Percentiles rank a stretch among this genome's conserved stretches.
phyloP scores from a whole-genome alignment of 768 basidiomycete species.

The Lactarius evosmus region DNA sequence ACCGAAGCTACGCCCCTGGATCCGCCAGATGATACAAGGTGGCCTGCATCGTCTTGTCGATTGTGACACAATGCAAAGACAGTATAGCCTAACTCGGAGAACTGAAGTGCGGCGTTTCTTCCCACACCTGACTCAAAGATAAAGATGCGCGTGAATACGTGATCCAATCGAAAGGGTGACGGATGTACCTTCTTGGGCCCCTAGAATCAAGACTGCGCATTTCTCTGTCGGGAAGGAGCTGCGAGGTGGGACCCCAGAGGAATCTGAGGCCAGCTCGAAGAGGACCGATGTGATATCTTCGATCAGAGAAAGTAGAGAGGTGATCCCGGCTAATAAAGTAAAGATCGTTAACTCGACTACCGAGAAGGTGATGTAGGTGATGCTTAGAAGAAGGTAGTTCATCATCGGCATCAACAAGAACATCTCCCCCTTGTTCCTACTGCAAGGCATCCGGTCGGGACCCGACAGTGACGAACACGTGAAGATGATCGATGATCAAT shows the following conservation, averaged over 20 bases:
- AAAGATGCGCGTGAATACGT: conserved; percentile 3
- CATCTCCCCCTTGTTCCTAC: not conserved
- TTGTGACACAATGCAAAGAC: conserved; percentile 35
- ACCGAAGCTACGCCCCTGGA: conserved; percentile 31
- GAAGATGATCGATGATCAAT: too few relatives aligned
- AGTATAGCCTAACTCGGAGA: conserved; percentile 37
- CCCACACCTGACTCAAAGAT: conserved; percentile 32
- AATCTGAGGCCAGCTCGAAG: conserved; percentile 25
- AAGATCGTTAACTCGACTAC: conserved; percentile 20
- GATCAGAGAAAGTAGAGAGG: conserved; percentile 22
- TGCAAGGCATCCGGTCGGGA: not conserved
- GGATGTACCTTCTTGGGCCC: conserved; percentile 33
- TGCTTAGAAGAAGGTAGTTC: conserved; percentile 1
- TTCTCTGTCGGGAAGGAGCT: conserved; percentile 30
- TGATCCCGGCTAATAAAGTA: conserved; percentile 19
- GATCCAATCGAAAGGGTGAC: not conserved
- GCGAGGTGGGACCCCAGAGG: conserved; percentile 28
- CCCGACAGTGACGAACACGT: not conserved
- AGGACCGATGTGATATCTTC: conserved; percentile 18
- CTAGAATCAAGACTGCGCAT: conserved; percentile 35
- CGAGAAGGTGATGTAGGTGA: conserved; percentile 10
- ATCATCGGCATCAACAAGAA: conserved; percentile 5
- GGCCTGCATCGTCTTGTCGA: conserved; percentile 14
- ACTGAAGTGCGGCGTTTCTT: conserved; percentile 32
- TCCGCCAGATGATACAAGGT: not conserved